Conservation (phyloP, 192 early-diverging fungal genomes). For the Funneliformis geosporum region DNA sequence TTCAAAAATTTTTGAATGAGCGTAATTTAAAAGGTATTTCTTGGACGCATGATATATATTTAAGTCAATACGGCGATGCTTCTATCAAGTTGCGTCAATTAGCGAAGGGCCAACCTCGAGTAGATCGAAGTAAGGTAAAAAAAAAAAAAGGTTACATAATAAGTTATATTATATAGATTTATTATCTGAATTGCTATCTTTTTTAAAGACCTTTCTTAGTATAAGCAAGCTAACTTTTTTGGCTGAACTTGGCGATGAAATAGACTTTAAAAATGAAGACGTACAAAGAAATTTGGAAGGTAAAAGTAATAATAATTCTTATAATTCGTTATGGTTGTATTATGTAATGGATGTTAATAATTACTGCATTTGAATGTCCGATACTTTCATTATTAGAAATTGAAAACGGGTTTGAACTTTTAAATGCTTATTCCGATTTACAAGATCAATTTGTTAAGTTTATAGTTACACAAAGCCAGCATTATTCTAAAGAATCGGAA, state of each 20-base stretch:
- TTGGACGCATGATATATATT: constrained; percentile 24
- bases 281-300: constrained; percentile 1
- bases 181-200: background rate
- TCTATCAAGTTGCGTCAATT: background rate
- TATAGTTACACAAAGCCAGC: background rate
- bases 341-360: background rate
- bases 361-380: background rate
- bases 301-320: background rate
- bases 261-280: constrained; percentile 4
- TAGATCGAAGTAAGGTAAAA: background rate
- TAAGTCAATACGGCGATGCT: background rate
- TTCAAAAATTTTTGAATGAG: constrained; percentile 11
- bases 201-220: constrained; percentile 20
- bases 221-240: constrained; percentile 19
- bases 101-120: background rate
- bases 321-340: too few species aligned
- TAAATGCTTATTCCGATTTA: background rate
- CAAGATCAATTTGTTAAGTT: constrained; percentile 7
- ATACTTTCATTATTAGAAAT: background rate
- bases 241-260: background rate
- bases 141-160: background rate
- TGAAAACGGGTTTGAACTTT: background rate
- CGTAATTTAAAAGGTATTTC: constrained; percentile 17
- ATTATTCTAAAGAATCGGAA: background rate
- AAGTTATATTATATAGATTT: too few species aligned